Percentiles rank a stretch among this genome's conserved stretches.
Evolutionary conservation across 495 filamentous ascomycete species (phyloP).

Genomic region (Cercophora scortea): DNA sequence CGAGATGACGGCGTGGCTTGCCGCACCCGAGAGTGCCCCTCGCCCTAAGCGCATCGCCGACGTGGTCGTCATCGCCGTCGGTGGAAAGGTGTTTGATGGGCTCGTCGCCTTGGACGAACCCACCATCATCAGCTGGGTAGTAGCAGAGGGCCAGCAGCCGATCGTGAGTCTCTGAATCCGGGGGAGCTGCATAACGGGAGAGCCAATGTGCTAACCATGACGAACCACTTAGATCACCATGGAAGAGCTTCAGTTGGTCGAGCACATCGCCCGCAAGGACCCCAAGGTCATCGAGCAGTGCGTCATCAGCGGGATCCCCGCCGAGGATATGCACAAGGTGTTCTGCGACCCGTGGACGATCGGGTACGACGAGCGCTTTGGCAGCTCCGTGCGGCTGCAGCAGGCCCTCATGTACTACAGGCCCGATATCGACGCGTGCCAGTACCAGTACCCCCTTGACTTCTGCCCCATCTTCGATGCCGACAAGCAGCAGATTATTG

Average conservation of each 20-base stretch:
- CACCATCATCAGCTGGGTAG: conserved; percentile 69
- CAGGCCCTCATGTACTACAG: conserved; percentile 96
- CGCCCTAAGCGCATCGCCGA: conserved; percentile 72
- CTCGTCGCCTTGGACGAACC: conserved; percentile 67
- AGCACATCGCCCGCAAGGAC: conserved; percentile 69
- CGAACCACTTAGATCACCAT: conserved; percentile 63
- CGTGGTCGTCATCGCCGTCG: conserved; percentile 75
- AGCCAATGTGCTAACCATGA: conserved; percentile 6
- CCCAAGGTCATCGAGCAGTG: conserved; percentile 92
- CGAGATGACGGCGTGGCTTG: conserved; percentile 79
- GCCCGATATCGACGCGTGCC: conserved; percentile 75
- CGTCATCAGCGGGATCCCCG: conserved; percentile 74
- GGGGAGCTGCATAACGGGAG: no score
- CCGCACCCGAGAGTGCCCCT: conserved; percentile 48
- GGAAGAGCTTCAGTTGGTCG: conserved; percentile 89
- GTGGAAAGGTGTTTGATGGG: conserved; percentile 78
- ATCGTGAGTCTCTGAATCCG: conserved; percentile 41
- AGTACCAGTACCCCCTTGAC: conserved; percentile 88
- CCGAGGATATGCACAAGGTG: conserved; percentile 83
- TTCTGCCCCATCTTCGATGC: conserved; percentile 92
- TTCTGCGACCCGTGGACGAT: conserved; percentile 93
- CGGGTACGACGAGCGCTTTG: conserved; percentile 88
- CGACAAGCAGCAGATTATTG: conserved; percentile 73
- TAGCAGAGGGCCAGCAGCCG: conserved; percentile 74
- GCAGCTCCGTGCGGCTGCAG: conserved; percentile 71